A percentile compares a stretch with the other conserved stretches of the same genome.
These are phyloP conservation scores for Akebia trifoliata DNA, from an alignment of 164 flowering plant species.

Conservation along the genomic window DNA sequence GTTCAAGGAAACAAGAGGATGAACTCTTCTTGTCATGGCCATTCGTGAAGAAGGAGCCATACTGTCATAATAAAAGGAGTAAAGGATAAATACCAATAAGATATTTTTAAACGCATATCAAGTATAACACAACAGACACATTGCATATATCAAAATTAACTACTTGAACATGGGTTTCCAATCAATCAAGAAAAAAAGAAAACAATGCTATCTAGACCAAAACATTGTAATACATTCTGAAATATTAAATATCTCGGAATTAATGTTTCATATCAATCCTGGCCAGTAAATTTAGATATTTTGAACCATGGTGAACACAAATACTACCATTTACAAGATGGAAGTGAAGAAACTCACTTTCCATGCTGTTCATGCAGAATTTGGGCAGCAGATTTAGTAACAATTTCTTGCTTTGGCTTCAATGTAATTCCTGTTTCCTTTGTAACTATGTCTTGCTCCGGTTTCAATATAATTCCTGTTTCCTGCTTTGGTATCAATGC, in stretches of 20 bases:
- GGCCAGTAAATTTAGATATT: too few species aligned
- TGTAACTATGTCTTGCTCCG: slow-evolving; percentile 68
- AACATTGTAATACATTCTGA: not conserved
- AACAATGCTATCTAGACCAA: too few species aligned
- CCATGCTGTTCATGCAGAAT: slow-evolving; percentile 68
- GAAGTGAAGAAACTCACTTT: slow-evolving; percentile 56
- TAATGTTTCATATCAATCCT: too few species aligned
- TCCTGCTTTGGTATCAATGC: slow-evolving; percentile 76
- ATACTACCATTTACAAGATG: not conserved
- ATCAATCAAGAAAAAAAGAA: not conserved
- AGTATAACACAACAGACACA: not conserved
- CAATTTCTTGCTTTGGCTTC: slow-evolving; percentile 78
- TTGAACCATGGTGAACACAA: too few species aligned
- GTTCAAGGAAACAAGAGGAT: slow-evolving; percentile 82
- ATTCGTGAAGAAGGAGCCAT: slow-evolving; percentile 79
- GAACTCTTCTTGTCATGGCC: slow-evolving; percentile 90
- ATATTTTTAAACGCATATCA: too few species aligned
- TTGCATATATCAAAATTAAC: too few species aligned
- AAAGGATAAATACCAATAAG: not conserved
- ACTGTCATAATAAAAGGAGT: slow-evolving; percentile 28
- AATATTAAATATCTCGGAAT: not conserved
- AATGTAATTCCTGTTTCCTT: slow-evolving; percentile 56
- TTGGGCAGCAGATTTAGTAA: slow-evolving; percentile 82
- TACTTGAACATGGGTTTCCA: too few species aligned
- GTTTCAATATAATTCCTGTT: slow-evolving; percentile 60